These are phyloP conservation scores for Camelina laxa DNA, from an alignment of 345 rosid species.

Conservation along the genomic window DNA sequence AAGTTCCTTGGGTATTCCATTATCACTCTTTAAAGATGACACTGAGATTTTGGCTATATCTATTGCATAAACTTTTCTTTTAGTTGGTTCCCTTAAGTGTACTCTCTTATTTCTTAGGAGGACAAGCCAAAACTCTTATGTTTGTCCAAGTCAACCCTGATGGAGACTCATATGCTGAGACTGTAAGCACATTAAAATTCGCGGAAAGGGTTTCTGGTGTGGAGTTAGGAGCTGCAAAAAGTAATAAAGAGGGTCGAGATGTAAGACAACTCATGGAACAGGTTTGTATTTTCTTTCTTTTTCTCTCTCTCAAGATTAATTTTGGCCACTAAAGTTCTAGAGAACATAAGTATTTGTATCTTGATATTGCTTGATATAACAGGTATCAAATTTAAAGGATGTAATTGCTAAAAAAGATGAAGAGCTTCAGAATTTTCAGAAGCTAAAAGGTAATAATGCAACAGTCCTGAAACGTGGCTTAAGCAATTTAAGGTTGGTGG, in stretches of 20 bases:
- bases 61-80: not conserved
- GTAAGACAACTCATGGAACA: conserved; percentile 93
- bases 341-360: not conserved
- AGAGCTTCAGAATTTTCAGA: conserved; percentile 72
- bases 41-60: conserved; percentile 4
- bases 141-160: conserved; percentile 98
- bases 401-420: conserved; percentile 73
- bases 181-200: conserved; percentile 88
- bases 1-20: conserved; percentile 80
- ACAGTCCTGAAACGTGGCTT: conserved; percentile 53
- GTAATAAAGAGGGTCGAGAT: conserved; percentile 88
- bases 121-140: conserved; percentile 97
- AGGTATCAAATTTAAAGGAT: conserved; percentile 84
- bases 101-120: conserved; percentile 57
- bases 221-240: conserved; percentile 93
- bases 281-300: conserved; percentile 43
- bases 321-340: not conserved
- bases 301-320: conserved; percentile 9
- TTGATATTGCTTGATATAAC: conserved; percentile 34
- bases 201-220: conserved; percentile 98
- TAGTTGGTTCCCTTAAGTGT: conserved; percentile 21
- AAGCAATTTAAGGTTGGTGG: conserved; percentile 54
- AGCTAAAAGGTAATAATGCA: conserved; percentile 52
- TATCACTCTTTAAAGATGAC: not conserved
- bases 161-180: conserved; percentile 86